A percentile compares a stretch with the other conserved stretches of the same genome.
These are phyloP conservation scores for Triglochin maritima DNA, from an alignment of 106 monocot genomes.

Conservation along the genomic window DNA sequence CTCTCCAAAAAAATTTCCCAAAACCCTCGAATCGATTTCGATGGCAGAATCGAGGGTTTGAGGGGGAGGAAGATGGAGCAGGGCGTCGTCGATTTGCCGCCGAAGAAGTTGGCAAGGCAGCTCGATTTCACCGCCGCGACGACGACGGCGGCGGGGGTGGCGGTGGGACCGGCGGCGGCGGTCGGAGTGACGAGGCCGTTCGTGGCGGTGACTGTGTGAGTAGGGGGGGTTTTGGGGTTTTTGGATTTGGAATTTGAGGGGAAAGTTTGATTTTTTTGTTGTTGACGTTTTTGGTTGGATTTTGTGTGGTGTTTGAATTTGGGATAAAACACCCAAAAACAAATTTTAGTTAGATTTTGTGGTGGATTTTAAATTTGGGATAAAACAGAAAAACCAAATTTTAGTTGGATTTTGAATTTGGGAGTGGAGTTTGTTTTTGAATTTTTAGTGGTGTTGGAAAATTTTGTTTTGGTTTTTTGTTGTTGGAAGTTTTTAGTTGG, in stretches of 20 bases:
- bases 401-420: too few relatives aligned
- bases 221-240: not conserved
- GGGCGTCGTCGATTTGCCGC: slow-evolving; percentile 35
- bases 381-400: too few relatives aligned
- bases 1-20: not conserved
- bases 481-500: too few relatives aligned
- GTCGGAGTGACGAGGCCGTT: slow-evolving; percentile 6
- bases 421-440: too few relatives aligned
- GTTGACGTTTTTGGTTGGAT: not conserved
- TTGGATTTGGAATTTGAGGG: not conserved
- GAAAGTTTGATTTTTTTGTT: not conserved
- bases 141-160: not conserved
- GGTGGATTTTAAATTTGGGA: not conserved
- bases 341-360: not conserved
- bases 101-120: slow-evolving; percentile 53
- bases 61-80: slow-evolving; percentile 27
- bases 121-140: slow-evolving; percentile 44
- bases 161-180: not conserved
- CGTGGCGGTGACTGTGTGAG: slow-evolving; percentile 22
- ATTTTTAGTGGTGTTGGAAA: too few relatives aligned
- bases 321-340: too few relatives aligned
- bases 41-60: not conserved
- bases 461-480: not conserved
- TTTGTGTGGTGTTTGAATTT: not conserved
- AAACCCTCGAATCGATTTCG: not conserved